These are phyloP conservation scores for Aspergillus haitiensis DNA, from an alignment of 495 filamentous ascomycete genomes.

Conservation along the genomic window DNA sequence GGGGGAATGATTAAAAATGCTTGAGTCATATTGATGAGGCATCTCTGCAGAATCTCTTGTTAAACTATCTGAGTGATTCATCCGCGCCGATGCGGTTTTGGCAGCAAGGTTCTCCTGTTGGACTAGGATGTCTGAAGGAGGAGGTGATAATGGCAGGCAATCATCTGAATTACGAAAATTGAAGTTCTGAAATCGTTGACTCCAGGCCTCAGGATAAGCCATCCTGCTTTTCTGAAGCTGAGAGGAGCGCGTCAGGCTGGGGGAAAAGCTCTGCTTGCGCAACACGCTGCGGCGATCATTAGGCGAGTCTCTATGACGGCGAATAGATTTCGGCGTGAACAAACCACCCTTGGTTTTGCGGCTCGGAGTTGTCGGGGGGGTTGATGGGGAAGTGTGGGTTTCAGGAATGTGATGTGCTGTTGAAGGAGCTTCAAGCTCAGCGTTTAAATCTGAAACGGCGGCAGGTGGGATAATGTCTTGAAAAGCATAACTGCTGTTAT, in stretches of 20 bases:
- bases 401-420: conserved; percentile 14
- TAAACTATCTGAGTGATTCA: conserved; percentile 23
- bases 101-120: conserved; percentile 42
- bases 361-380: conserved; percentile 45
- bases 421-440: conserved; percentile 39
- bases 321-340: conserved; percentile 44
- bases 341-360: conserved; percentile 41
- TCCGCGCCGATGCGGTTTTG: conserved; percentile 26
- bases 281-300: conserved; percentile 41
- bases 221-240: conserved; percentile 42
- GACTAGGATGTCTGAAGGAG: conserved; percentile 44
- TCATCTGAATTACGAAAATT: conserved; percentile 39
- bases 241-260: conserved; percentile 44
- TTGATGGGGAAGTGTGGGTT: conserved; percentile 39
- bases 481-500: conserved; percentile 34
- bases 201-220: conserved; percentile 46
- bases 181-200: conserved; percentile 45
- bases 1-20: conserved; percentile 39
- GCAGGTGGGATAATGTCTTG: conserved; percentile 46
- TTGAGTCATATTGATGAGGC: conserved; percentile 38
- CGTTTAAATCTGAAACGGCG: conserved; percentile 37
- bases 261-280: conserved; percentile 49
- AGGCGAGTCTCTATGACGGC: conserved; percentile 40
- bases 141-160: conserved; percentile 46
- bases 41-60: conserved; percentile 37